Base-by-base conservation (phyloP, 495 filamentous ascomycete species). In the Daldinia concentrica region DNA sequence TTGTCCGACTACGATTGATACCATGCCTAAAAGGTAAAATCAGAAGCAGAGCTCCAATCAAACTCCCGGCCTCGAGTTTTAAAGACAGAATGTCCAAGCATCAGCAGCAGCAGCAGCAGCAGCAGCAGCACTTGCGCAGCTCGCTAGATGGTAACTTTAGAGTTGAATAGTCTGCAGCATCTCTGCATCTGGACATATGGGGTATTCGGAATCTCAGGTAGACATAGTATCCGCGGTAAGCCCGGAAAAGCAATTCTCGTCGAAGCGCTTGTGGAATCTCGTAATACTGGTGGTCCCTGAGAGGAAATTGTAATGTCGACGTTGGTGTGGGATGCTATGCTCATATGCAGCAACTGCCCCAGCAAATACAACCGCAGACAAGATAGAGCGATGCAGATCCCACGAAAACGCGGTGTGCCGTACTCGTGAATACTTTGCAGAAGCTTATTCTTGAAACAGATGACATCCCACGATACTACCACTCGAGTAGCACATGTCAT, bases 371-470 rank as follows among this genome's bases (percentile, higher is more conserved):
- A 72, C 65, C 50, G 34, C 41, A 30, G 17, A 54, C 34, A 19
- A 66, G 57, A 69, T 63, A 66, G 26, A 52, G 64, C 36, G 51
- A 24, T 63, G 71, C 55, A 73, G 71, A 73, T 73, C 66, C n/a
- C 22, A 65, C 39, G 62, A 73, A 73, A 73, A 69, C 58, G 71
- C 71, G 71, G 71, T 73, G 71, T 73, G 71, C 66, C 48, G 43
- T 63, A 45, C 62, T 65, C 4, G 66, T 59, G 58, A 50, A 56
- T 66, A 43, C 22, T 58, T 51, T 58, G 56, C 65, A 60, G 32
- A 50, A 66, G 39, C 57, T 45, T 52, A 29, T 62, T 41, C 22
- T 71, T 62, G 27, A 22, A 55, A 64, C 30, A 19, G 11, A 69
- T 32, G 66, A 29, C 59, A 59, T 14, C 54, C 54, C 39, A 58